Evolutionary conservation across 805 yeast species (phyloP), one percentile per base, ranked within the genome.

Genomic region (Kodamaea neixiangensis): DNA sequence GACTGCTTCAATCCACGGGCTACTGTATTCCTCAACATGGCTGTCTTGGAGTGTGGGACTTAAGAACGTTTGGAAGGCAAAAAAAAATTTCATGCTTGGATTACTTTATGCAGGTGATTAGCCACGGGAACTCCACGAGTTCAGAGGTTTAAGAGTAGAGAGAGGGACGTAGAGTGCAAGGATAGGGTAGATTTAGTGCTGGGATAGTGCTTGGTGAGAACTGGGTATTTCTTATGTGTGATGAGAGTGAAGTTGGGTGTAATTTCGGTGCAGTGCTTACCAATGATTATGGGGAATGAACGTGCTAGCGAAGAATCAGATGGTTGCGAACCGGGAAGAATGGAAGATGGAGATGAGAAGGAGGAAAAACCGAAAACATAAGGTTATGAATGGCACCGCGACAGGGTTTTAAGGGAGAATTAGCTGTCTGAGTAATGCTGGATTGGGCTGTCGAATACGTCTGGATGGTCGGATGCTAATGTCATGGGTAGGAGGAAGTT

Each of bases 1-100:
- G 41, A 5, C 19, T 15, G 35, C 20, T 29, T 22, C 13, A 29
- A 15, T 18, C 45, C 45, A 22, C 29, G 45, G 18, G 29, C 17
- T 15, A 22, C 35, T 29, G 45, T n/a, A 18, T 42, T 42, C 34
- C 45, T 42, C 20, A 42, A 42, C 45, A 42, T 42, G 17, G 2
- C 31, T 25, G 31, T 25, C 31, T 25, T 25, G 31, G 31, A 25
- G 13, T 25, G 10, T 25, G 31, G 31, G 31, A 25, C 31, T 25
- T 25, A 25, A 25, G 31, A 25, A 25, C 31, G 42, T 18, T 18
- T 38, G 42, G 42, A 38, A 18, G 42, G 42, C 42, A 38, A 38
- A 38, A 38, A 38, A 38, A 38, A 38, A 25, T 25, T 25, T 25
- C 31, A 25, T 25, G 31, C 11, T 13, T 25, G 31, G 31, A n/a